Conservation (phyloP, 495 filamentous ascomycete species). For the Lichina pygmaea region DNA sequence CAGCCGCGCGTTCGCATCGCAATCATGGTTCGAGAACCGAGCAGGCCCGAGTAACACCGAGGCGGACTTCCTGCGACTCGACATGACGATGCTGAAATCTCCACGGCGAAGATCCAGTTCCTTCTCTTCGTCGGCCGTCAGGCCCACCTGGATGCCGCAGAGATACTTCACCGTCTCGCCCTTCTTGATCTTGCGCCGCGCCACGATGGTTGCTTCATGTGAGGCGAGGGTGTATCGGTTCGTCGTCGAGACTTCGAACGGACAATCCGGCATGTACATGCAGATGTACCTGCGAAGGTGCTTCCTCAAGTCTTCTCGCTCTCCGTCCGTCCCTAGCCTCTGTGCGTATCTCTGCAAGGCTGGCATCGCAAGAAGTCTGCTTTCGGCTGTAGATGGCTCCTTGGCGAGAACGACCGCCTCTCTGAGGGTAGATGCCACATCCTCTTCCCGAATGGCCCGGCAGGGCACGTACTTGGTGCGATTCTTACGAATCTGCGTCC, state of each 20-base stretch:
- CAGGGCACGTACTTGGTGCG: constrained; percentile 61
- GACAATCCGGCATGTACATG: constrained; percentile 77
- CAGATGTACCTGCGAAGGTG: constrained; percentile 81
- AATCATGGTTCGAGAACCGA: constrained; percentile 93
- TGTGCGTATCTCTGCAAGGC: constrained; percentile 46
- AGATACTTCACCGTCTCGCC: constrained; percentile 80
- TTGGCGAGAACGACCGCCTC: constrained; percentile 49
- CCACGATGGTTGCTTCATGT: constrained; percentile 71
- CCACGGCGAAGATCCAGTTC: constrained; percentile 49
- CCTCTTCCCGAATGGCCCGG: constrained; percentile 56
- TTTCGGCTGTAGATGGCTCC: constrained; percentile 38
- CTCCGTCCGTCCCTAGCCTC: constrained; percentile 39
- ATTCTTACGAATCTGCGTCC: constrained; percentile 90
- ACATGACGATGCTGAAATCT: constrained; percentile 92
- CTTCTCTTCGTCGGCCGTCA: constrained; percentile 73
- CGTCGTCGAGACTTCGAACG: constrained; percentile 80
- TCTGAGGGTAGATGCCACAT: constrained; percentile 52
- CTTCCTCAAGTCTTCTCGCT: constrained; percentile 64
- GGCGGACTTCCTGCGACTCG: constrained; percentile 63
- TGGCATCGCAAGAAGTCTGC: constrained; percentile 38
- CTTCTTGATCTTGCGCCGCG: constrained; percentile 45
- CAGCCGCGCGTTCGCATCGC: constrained; percentile 69
- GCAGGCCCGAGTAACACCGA: constrained; percentile 85
- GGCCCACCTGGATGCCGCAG: constrained; percentile 61
- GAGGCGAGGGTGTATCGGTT: constrained; percentile 84